Evolutionary conservation across 192 early-diverging fungal species (phyloP).

Genomic region (Helicostylum pulchrum): DNA sequence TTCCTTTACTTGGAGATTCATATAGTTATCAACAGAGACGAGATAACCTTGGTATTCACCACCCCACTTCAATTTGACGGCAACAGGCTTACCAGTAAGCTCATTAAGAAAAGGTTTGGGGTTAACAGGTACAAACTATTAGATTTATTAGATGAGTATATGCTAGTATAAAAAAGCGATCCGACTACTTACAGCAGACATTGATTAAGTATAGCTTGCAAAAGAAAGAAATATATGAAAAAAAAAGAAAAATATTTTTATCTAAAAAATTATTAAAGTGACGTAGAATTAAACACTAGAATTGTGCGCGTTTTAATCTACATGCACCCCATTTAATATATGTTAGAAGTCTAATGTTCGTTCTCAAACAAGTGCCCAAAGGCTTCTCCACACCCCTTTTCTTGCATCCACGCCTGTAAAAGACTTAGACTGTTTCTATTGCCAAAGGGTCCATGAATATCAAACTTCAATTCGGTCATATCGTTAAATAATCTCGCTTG

Average conservation of each 20-base stretch:
- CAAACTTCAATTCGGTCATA: conserved; percentile 30
- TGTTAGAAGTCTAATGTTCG: background rate
- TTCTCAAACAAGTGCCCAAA: conserved; percentile 28
- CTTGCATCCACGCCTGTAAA: conserved; percentile 18
- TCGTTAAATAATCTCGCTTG: conserved; percentile 1
- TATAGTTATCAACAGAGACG: conserved; percentile 90
- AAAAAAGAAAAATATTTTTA: conserved; percentile 6
- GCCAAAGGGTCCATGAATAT: conserved; percentile 16
- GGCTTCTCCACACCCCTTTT: conserved; percentile 12
- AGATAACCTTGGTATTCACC: conserved; percentile 95
- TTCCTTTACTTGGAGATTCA: conserved; percentile 85
- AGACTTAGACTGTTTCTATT: conserved; percentile 23
- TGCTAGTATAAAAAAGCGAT: background rate
- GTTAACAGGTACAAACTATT: conserved; percentile 89
- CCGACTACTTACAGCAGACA: conserved; percentile 13
- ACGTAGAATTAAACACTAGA: background rate
- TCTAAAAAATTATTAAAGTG: background rate
- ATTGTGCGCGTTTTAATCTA: background rate
- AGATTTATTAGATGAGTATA: background rate
- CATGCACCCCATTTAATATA: background rate
- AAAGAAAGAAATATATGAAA: background rate
- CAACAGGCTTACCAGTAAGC: conserved; percentile 87
- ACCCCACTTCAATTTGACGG: conserved; percentile 98
- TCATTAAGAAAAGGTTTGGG: conserved; percentile 95
- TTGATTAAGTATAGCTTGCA: background rate